These are phyloP conservation scores for Dactylellina haptotyla DNA, from an alignment of 2,329 filamentous ascomycete genomes.

Conservation along the genomic window DNA sequence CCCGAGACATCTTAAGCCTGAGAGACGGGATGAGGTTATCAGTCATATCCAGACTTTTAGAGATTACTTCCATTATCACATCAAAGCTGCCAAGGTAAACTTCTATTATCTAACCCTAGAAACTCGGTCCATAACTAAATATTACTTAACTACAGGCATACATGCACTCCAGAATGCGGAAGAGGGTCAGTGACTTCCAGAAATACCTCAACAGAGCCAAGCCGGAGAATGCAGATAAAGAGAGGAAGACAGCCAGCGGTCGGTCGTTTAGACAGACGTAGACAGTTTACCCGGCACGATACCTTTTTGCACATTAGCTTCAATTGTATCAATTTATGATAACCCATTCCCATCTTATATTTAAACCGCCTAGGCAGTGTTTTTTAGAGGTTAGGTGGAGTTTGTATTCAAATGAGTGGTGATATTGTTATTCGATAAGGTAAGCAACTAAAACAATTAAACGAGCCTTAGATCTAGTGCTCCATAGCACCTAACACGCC, in stretches of 20 bases:
- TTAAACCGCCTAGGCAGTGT: too few relatives aligned
- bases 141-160: slow-evolving; percentile 71
- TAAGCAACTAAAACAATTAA: background rate
- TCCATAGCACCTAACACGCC: too few relatives aligned
- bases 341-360: background rate
- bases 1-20: slow-evolving; percentile 88
- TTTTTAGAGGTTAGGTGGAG: background rate
- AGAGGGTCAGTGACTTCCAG: slow-evolving; percentile 96
- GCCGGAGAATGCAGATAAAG: slow-evolving; percentile 88
- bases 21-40: slow-evolving; percentile 92
- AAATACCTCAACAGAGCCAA: slow-evolving; percentile 97
- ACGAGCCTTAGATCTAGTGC: too few relatives aligned
- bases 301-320: too few relatives aligned
- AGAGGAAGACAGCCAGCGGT: slow-evolving; percentile 96
- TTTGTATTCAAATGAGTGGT: background rate
- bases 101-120: background rate
- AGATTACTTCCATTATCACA: slow-evolving; percentile 99
- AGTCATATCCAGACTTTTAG: slow-evolving; percentile 99
- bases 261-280: slow-evolving; percentile 74
- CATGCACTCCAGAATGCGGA: slow-evolving; percentile 97
- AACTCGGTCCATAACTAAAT: background rate
- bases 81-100: slow-evolving; percentile 90
- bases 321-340: background rate
- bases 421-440: background rate
- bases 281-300: background rate